phyloP scores from a whole-genome alignment of 208 protist genomes.

The Trypanosoma theileri region DNA sequence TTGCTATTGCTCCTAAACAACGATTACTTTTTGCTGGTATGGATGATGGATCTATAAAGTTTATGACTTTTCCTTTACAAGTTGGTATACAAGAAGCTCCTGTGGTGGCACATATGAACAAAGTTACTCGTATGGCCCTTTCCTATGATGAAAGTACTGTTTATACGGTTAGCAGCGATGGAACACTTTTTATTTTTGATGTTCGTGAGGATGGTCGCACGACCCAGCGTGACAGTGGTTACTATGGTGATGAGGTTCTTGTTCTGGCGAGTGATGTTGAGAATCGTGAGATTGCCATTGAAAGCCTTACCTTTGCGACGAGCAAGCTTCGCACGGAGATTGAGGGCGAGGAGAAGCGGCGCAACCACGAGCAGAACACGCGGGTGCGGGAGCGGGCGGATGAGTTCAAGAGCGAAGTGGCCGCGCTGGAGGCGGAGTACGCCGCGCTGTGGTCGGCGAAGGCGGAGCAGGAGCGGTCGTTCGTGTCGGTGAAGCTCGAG shows the following conservation, averaged over 20 bases:
- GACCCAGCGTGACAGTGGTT: conserved; percentile 26
- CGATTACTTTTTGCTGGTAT: conserved; percentile 91
- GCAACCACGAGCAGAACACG: conserved; percentile 91
- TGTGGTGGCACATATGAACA: conserved; percentile 65
- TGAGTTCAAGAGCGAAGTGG: conserved; percentile 84
- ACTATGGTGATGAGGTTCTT: conserved; percentile 81
- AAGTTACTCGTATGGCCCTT: conserved; percentile 82
- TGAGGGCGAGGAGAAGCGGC: conserved; percentile 93
- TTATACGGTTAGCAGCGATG: conserved; percentile 90
- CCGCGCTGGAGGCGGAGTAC: conserved; percentile 71
- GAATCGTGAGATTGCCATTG: conserved; percentile 82
- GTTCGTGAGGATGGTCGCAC: conserved; percentile 77
- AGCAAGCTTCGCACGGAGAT: conserved; percentile 92
- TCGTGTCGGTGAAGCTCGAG: conserved; percentile 86
- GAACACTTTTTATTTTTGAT: conserved; percentile 88
- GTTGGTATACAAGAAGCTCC: conserved; percentile 69
- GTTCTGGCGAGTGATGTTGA: conserved; percentile 94
- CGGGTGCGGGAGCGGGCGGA: conserved; percentile 90
- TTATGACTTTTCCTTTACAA: conserved; percentile 89
- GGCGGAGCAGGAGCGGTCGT: conserved; percentile 90
- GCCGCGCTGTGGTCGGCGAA: conserved; percentile 79
- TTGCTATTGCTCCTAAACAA: conserved; percentile 82
- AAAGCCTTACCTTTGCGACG: conserved; percentile 83
- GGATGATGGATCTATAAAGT: conserved; percentile 88
- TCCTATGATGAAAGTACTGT: conserved; percentile 91